Evolutionary conservation across 768 basidiomycete genomes (phyloP), one percentile per base, ranked within the genome.

Genomic region (Leccinum boreale): DNA sequence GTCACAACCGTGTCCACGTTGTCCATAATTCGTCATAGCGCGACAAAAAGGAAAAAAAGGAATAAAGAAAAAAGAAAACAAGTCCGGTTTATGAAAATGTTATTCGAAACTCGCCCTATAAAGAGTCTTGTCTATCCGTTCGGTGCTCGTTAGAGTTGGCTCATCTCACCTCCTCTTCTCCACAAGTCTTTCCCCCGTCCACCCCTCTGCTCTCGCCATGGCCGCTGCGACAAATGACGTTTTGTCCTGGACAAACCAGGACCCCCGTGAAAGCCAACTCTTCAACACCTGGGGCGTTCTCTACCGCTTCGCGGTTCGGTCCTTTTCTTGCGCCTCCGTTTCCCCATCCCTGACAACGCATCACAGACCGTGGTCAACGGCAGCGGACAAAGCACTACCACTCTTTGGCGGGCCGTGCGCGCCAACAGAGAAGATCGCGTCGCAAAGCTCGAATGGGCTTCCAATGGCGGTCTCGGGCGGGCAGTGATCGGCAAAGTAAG

Each of bases 361-460:
- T 44, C 24, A 57, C 66, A 92, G 90, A 91, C 90, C 46, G 79
- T 80, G 31, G 80, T 83, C 52, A 79, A 73, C 65, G 74, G 78
- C 58, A 86, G 75, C 62, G 90, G 89, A 23, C 81, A 84, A 67
- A 87, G 81, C 64, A 80, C 87, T 55, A 92, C 90, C 23, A 91
- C 88, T 21, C 77, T 93, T 56, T 90, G 83, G 84, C 85, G 89
- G 58, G 76, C 87, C n/a, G 86, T 90, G 66, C 87, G 90, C 52
- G 80, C 87, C 58, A 90, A 87, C 76, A 90, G 88, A 70, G 90
- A 92, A 76, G 91, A 94, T 71, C 86, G 90, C 47, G 86, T 92
- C 67, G 91, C 91, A 62, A 91, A 86, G 76, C 83, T 93, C 53
- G 92, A 94, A 73, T 94, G 91, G 91, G 82, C 88, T 56, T 77